Conservation (phyloP, 1,284 basidiomycete species). For the Naganishia sp. region DNA sequence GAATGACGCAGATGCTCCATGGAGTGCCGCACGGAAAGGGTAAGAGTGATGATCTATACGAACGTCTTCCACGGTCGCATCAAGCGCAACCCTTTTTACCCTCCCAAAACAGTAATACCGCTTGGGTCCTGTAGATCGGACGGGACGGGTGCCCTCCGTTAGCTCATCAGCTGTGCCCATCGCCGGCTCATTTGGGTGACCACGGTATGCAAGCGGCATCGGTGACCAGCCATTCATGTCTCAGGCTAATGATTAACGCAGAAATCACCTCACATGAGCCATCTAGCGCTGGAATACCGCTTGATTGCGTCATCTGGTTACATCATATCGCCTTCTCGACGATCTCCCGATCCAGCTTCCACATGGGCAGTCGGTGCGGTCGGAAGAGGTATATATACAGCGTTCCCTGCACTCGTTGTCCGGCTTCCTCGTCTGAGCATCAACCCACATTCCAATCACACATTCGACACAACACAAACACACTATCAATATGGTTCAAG, state of each 20-base stretch:
- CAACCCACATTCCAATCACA: background rate
- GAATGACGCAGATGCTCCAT: too few species aligned
- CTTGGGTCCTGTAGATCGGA: background rate
- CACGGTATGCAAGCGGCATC: background rate
- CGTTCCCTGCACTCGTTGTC: too few species aligned
- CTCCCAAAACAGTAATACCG: constrained; percentile 16
- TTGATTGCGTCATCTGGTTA: constrained; percentile 1
- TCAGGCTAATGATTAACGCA: constrained; percentile 1
- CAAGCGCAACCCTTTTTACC: background rate
- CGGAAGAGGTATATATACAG: constrained; percentile 2
- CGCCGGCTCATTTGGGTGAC: background rate
- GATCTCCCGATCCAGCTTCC: background rate
- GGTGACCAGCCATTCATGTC: background rate
- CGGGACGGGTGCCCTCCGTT: background rate
- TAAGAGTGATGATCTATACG: too few species aligned
- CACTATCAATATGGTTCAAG: constrained; percentile 26
- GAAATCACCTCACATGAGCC: constrained; percentile 1
- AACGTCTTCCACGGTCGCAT: too few species aligned
- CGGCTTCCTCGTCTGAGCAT: background rate
- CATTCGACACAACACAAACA: constrained; percentile 27
- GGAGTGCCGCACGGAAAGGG: too few species aligned
- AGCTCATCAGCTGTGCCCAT: background rate
- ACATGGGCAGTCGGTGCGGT: background rate
- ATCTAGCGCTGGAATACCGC: background rate
- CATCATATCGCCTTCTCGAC: background rate